phyloP scores from a whole-genome alignment of 2,329 filamentous ascomycete species.

The Sarocladium strictum region DNA sequence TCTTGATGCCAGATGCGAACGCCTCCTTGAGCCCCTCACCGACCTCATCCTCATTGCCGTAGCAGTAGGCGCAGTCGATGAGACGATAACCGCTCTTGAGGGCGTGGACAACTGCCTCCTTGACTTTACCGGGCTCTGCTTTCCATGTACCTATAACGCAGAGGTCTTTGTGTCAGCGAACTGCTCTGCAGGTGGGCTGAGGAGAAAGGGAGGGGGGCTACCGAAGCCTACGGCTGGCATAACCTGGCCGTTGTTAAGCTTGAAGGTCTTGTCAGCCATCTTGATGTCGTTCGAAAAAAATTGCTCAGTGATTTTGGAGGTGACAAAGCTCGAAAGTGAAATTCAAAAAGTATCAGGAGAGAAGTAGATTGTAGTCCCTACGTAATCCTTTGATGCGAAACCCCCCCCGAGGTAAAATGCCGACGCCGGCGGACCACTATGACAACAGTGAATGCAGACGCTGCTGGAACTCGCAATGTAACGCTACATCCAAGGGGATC shows the following conservation, averaged over 20 bases:
- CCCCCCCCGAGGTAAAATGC: too few relatives aligned
- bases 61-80: slow-evolving; percentile 70
- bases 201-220: slow-evolving; percentile 24
- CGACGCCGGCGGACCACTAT: too few relatives aligned
- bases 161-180: slow-evolving; percentile 2
- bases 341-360: too few relatives aligned
- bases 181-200: neutral
- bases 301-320: too few relatives aligned
- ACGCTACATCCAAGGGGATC: neutral
- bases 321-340: too few relatives aligned
- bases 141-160: slow-evolving; percentile 56
- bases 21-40: slow-evolving; percentile 71
- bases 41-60: slow-evolving; percentile 78
- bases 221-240: slow-evolving; percentile 61
- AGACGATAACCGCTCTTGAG: slow-evolving; percentile 52
- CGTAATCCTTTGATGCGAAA: too few relatives aligned
- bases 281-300: too few relatives aligned
- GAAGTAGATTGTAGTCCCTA: too few relatives aligned
- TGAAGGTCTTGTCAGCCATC: slow-evolving; percentile 53
- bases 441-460: too few relatives aligned
- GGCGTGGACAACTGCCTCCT: slow-evolving; percentile 51
- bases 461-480: neutral
- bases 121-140: slow-evolving; percentile 51
- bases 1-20: slow-evolving; percentile 63
- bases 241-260: slow-evolving; percentile 57